A percentile compares a stretch with the other conserved stretches of the same genome.
phyloP scores from a whole-genome alignment of 176 grass and related monocot genomes.

The sorghum (Sorghum bicolor) region Sorghum_bicolor_NCBIv3 NC_012872.2:16238001-16238500 shows the following conservation, averaged over 20 bases:
- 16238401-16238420: conserved; percentile 86
- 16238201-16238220: conserved; percentile 82
- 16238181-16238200: conserved; percentile 62
- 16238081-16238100: conserved; percentile 83
- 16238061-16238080: conserved; percentile 62
- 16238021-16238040: background rate
- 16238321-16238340: background rate
- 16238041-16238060: conserved; percentile 55
- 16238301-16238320: background rate
- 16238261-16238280: background rate
- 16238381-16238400: conserved; percentile 83
- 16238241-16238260: conserved; percentile 84
- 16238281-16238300: background rate
- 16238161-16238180: conserved; percentile 69
- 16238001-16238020: background rate
- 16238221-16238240: conserved; percentile 96
- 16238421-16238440: conserved; percentile 95
- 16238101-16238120: conserved; percentile 86
- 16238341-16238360: conserved; percentile 60
- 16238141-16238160: conserved; percentile 76
- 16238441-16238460: conserved; percentile 68
- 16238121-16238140: conserved; percentile 80
- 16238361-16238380: conserved; percentile 61
- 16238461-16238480: conserved; percentile 31
- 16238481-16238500: conserved; percentile 17